Conservation (phyloP, 2,329 filamentous ascomycete genomes). For the Pseudogymnoascus sp. region DNA sequence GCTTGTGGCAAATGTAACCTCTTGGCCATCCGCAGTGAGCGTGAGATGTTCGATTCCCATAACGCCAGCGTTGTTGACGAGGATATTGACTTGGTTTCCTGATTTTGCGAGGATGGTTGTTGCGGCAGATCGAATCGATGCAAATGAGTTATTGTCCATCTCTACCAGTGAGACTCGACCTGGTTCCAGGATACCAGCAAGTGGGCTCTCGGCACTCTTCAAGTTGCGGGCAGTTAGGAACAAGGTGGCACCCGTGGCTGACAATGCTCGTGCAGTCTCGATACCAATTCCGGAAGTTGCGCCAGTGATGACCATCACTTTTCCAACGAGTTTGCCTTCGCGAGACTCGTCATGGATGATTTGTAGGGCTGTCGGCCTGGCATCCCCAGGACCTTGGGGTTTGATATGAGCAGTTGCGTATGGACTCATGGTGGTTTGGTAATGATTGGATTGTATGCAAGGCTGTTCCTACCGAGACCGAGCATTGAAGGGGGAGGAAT, state of each 20-base stretch:
- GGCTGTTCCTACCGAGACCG: background rate
- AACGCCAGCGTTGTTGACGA: slow-evolving; percentile 14
- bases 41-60: slow-evolving; percentile 21
- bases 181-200: slow-evolving; percentile 35
- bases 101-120: slow-evolving; percentile 22
- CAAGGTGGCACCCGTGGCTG: slow-evolving; percentile 29
- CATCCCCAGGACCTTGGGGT: slow-evolving; percentile 16
- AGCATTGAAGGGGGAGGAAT: background rate
- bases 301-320: slow-evolving; percentile 32
- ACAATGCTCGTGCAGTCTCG: slow-evolving; percentile 31
- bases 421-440: slow-evolving; percentile 8
- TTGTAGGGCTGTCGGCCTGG: slow-evolving; percentile 23
- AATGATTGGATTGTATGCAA: background rate
- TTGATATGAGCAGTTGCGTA: slow-evolving; percentile 16
- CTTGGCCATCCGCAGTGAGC: slow-evolving; percentile 38
- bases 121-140: slow-evolving; percentile 26
- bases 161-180: slow-evolving; percentile 25
- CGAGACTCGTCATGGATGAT: slow-evolving; percentile 22
- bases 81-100: slow-evolving; percentile 26
- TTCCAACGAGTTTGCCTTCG: slow-evolving; percentile 32
- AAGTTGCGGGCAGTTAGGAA: slow-evolving; percentile 30
- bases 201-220: slow-evolving; percentile 24
- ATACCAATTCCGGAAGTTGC: slow-evolving; percentile 31
- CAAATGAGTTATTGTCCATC: slow-evolving; percentile 29
- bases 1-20: slow-evolving; percentile 45